Evolutionary conservation across 2,329 filamentous ascomycete species (phyloP), one percentile per base, ranked within the genome.

Genomic region (Pleurostoma richardsiae): DNA sequence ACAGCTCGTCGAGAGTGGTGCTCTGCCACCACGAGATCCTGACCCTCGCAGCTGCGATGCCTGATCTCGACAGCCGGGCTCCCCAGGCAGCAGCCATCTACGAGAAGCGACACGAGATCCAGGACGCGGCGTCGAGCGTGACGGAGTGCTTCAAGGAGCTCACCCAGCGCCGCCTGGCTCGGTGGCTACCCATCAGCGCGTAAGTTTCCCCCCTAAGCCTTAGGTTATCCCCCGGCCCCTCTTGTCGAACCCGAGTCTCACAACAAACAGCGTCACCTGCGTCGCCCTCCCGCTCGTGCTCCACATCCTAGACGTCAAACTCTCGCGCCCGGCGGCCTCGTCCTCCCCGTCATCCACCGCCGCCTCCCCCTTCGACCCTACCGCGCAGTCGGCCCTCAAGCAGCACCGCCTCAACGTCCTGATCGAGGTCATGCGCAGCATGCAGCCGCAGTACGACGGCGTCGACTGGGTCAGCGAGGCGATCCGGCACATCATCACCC

Each of bases 161-260:
- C 4, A 66, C 73, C 4, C 62, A 69, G 10, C 64, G 70, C n/a
- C 65, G 66, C 2, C 63, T 74, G 2, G 69, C 65, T 5, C 66
- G 71, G 5, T 73, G 66, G 61, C 56, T 76, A 1, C 74, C 74
- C 4, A 69, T 76, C 10, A 74, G 69, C 49, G 71, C 72, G 69
- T 73, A 56, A 54, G 69, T 65, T 19, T 19, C 19, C 19, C 19
- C 19, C 19, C 19, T 19, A 19, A 19, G 19, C 19, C 19, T 19
- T 19, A 19, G 19, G 19, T 19, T 19, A 19, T 19, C 19, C 19
- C 19, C 19, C 19, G 19, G 19, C 19, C 19, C 19, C 19, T 19
- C 19, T 19, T 19, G 19, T 19, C 19, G 19, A 19, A 19, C 19
- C 19, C 19, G 19, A 19, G 19, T 19, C 19, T 19, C 19, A 19